Conservation (phyloP, 306 rosid species). For the Sindora glabra region DNA sequence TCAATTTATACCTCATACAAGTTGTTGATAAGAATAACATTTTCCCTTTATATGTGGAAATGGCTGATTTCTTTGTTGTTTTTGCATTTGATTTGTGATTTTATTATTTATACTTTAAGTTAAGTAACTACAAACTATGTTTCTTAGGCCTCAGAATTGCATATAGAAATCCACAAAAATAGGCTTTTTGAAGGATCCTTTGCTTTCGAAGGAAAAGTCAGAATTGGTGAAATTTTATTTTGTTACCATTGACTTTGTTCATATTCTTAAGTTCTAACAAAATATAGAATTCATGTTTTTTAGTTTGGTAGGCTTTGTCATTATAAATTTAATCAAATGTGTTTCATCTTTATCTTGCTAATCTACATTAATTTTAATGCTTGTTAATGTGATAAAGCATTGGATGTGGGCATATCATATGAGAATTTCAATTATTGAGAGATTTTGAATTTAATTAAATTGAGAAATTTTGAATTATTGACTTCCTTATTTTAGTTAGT, state of each 20-base stretch:
- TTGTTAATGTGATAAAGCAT: no score
- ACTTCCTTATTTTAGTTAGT: not conserved
- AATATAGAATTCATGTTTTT: no score
- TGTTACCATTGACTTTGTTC: not conserved
- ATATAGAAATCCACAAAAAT: constrained; percentile 62
- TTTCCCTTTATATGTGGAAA: not conserved
- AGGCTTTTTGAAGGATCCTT: constrained; percentile 43
- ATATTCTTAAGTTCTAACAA: not conserved
- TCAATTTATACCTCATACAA: not conserved
- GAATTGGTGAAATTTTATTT: not conserved
- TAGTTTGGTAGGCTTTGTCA: no score
- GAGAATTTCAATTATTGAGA: no score
- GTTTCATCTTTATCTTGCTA: no score
- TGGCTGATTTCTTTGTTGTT: constrained; percentile 1
- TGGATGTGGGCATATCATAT: no score
- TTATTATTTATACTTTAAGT: constrained; percentile 11
- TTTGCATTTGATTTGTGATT: not conserved
- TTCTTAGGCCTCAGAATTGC: constrained; percentile 61
- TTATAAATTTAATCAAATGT: no score
- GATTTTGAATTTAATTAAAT: no score
- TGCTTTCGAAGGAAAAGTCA: constrained; percentile 49
- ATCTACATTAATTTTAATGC: no score
- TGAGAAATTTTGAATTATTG: not conserved
- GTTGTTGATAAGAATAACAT: no score
- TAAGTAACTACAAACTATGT: not conserved